These are phyloP conservation scores for Trypanosoma avium DNA, from an alignment of 208 protist genomes.

Conservation along the genomic window DNA sequence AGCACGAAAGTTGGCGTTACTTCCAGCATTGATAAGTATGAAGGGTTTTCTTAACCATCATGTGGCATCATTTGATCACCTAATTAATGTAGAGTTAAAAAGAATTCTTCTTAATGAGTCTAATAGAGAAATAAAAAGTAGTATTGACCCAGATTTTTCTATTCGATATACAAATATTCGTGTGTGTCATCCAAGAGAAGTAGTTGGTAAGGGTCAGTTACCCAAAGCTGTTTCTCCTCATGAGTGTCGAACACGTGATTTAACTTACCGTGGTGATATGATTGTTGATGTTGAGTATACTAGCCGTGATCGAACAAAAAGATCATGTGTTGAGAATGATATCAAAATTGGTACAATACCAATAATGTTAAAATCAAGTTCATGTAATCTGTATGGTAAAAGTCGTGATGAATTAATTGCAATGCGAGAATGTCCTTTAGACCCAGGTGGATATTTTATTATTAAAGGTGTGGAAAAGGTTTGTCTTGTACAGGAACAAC, in stretches of 20 bases:
- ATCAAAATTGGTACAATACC: slow-evolving; percentile 98
- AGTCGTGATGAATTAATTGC: slow-evolving; percentile 91
- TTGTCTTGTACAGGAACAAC: slow-evolving; percentile 94
- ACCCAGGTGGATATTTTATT: slow-evolving; percentile 99
- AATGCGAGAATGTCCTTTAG: slow-evolving; percentile 98
- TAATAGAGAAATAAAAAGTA: slow-evolving; percentile 88
- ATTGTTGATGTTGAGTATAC: slow-evolving; percentile 89
- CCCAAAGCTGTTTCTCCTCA: slow-evolving; percentile 91
- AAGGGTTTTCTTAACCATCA: slow-evolving; percentile 87
- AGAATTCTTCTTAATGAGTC: slow-evolving; percentile 88
- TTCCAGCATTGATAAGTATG: slow-evolving; percentile 85
- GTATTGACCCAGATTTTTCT: slow-evolving; percentile 80
- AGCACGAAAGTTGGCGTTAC: slow-evolving; percentile 74
- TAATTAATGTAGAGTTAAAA: slow-evolving; percentile 83
- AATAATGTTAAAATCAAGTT: slow-evolving; percentile 99
- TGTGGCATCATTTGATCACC: slow-evolving; percentile 87
- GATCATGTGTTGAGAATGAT: slow-evolving; percentile 65
- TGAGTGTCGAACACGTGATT: slow-evolving; percentile 94
- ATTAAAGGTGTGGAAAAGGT: slow-evolving; percentile 99
- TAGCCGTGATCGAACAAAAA: slow-evolving; percentile 58
- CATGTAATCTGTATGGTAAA: slow-evolving; percentile 95
- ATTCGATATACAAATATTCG: slow-evolving; percentile 90
- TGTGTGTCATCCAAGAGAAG: slow-evolving; percentile 71
- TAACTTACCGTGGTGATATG: slow-evolving; percentile 93
- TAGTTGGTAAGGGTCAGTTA: slow-evolving; percentile 80